These are phyloP conservation scores for Curvularia hawaiiensis DNA, from an alignment of 2,329 filamentous ascomycete species.

Conservation along the genomic window DNA sequence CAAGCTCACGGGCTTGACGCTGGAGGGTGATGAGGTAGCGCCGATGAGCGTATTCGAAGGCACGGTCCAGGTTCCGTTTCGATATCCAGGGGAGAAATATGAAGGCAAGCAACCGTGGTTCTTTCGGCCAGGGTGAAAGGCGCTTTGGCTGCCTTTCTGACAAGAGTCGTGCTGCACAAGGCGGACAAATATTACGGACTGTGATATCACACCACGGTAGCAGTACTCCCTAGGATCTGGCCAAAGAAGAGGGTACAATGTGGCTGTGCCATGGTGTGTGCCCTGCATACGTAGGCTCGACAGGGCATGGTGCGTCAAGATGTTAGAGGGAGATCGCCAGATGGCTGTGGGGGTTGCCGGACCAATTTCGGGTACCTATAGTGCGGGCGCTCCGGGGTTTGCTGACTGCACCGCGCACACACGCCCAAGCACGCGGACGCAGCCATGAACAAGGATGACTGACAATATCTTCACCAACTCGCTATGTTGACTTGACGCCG, in stretches of 20 bases:
- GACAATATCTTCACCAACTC: neutral
- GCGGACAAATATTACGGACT: neutral
- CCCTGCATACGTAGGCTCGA: neutral
- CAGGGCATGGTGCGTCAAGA: conserved; percentile 1
- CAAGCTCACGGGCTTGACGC: conserved; percentile 18
- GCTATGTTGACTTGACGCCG: conserved; percentile 4
- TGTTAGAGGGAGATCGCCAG: conserved; percentile 8
- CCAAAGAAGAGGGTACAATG: neutral
- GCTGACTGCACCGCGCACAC: neutral
- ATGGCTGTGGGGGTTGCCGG: conserved; percentile 14
- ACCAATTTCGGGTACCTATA: conserved; percentile 29
- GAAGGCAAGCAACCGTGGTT: conserved; percentile 53
- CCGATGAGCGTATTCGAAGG: conserved; percentile 59
- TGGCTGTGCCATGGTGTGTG: neutral
- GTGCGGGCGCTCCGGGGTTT: conserved; percentile 3
- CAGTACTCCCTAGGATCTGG: neutral
- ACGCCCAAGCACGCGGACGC: conserved; percentile 2
- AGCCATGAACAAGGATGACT: conserved; percentile 2
- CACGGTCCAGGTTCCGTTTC: conserved; percentile 67
- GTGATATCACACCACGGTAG: neutral
- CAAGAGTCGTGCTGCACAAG: neutral
- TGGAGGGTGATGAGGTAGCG: conserved; percentile 24
- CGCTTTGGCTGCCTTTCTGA: neutral
- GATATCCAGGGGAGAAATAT: conserved; percentile 61
- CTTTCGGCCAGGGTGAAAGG: conserved; percentile 31